Percentiles rank a stretch among this genome's conserved stretches.
phyloP scores from a whole-genome alignment of 2,329 filamentous ascomycete species.

The Curvularia eragrostidis region DNA sequence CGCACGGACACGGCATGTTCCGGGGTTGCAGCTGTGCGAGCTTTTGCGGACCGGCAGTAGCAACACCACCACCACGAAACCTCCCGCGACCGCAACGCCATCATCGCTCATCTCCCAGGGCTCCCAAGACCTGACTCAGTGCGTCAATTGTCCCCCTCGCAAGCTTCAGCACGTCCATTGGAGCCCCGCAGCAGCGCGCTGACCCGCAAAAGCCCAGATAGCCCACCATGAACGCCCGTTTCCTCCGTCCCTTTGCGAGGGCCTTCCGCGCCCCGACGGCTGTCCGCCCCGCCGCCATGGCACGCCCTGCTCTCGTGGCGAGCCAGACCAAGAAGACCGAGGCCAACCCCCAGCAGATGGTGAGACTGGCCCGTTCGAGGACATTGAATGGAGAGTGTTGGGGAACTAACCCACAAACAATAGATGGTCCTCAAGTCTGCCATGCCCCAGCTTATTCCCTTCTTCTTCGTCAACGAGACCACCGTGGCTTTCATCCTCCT shows the following conservation, averaged over 20 bases:
- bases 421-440: conserved; percentile 52
- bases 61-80: conserved; percentile 30
- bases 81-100: conserved; percentile 40
- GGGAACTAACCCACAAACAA: conserved; percentile 24
- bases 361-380: conserved; percentile 13
- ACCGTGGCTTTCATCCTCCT: conserved; percentile 52
- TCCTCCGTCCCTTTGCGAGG: conserved; percentile 52
- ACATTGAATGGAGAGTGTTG: not conserved
- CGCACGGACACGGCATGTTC: conserved; percentile 35
- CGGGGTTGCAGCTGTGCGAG: conserved; percentile 31
- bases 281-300: conserved; percentile 45
- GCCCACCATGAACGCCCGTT: conserved; percentile 52
- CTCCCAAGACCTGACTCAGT: conserved; percentile 37
- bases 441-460: conserved; percentile 55
- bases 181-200: conserved; percentile 35
- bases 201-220: conserved; percentile 38
- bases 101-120: conserved; percentile 45
- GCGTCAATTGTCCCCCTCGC: conserved; percentile 33
- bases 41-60: conserved; percentile 39
- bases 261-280: conserved; percentile 49
- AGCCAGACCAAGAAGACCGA: conserved; percentile 48
- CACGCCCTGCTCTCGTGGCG: conserved; percentile 45
- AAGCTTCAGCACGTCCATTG: conserved; percentile 38
- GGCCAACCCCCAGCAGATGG: conserved; percentile 45
- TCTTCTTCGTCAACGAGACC: conserved; percentile 56